A percentile compares a stretch with the other conserved stretches of the same genome.
Evolutionary conservation across 495 filamentous ascomycete species (phyloP).

Genomic region (Lineolata rhizophorae): DNA sequence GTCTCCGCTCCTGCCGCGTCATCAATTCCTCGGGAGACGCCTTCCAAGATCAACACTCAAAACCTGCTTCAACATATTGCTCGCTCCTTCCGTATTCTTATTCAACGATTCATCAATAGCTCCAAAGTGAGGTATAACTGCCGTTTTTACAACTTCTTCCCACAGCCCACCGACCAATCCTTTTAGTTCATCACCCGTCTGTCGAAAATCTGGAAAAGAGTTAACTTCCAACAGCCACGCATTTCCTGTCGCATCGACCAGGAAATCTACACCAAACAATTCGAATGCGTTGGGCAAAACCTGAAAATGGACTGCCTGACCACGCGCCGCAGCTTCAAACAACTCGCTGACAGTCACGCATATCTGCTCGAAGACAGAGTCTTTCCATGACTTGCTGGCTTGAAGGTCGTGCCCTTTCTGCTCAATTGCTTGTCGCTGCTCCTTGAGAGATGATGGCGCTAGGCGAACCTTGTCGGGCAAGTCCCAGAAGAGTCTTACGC

Average conservation of each 20-base stretch:
- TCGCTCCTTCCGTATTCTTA: no score
- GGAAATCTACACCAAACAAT: conserved; percentile 76
- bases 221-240: conserved; percentile 83
- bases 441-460: no score
- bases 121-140: no score
- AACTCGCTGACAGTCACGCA: conserved; percentile 44
- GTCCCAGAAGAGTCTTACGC: conserved; percentile 49
- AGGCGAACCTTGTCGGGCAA: conserved; percentile 23
- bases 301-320: conserved; percentile 81
- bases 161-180: conserved; percentile 55
- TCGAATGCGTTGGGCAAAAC: conserved; percentile 70
- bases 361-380: conserved; percentile 50
- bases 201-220: conserved; percentile 83
- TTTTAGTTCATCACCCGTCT: conserved; percentile 58
- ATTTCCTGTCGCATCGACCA: conserved; percentile 42
- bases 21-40: no score
- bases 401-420: no score
- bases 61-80: no score
- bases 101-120: no score
- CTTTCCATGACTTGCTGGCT: conserved; percentile 23
- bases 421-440: no score
- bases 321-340: conserved; percentile 65
- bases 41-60: no score
- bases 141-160: conserved; percentile 43
- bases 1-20: no score